Conservation (phyloP, 805 yeast genomes). For the Candida broadrunensis region DNA sequence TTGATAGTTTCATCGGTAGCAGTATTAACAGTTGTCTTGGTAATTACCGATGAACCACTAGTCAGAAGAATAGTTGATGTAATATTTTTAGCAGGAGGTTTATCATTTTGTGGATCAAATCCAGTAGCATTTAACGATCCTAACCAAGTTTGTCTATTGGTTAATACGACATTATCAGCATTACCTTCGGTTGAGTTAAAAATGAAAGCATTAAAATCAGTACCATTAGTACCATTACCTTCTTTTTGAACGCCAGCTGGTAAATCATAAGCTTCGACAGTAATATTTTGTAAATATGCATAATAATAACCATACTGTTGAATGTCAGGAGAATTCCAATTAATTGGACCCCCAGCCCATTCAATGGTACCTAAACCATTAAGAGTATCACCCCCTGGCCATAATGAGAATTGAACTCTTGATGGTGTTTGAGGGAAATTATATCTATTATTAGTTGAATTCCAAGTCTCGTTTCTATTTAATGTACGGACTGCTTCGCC, state of each 20-base stretch:
- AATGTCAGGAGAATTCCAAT: constrained; percentile 80
- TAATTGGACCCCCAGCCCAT: constrained; percentile 86
- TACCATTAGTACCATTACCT: constrained; percentile 44
- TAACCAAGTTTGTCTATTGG: constrained; percentile 60
- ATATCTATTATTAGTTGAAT: constrained; percentile 56
- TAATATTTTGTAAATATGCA: constrained; percentile 57
- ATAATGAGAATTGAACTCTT: constrained; percentile 66
- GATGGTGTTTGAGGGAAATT: constrained; percentile 73
- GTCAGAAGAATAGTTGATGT: constrained; percentile 10
- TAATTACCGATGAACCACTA: constrained; percentile 16
- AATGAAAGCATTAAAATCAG: constrained; percentile 48
- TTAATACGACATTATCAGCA: constrained; percentile 45
- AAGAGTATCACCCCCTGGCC: constrained; percentile 70
- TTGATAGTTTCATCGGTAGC: constrained; percentile 8
- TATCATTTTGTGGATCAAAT: constrained; percentile 47
- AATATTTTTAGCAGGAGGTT: background rate
- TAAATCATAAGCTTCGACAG: constrained; percentile 68
- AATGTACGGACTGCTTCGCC: constrained; percentile 67
- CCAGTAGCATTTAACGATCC: constrained; percentile 67
- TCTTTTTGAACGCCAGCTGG: constrained; percentile 50
- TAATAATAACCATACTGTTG: constrained; percentile 77
- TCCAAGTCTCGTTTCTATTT: constrained; percentile 56
- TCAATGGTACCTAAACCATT: constrained; percentile 62
- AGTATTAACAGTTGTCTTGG: constrained; percentile 14
- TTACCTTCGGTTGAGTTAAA: constrained; percentile 45